phyloP scores from a whole-genome alignment of 2,329 filamentous ascomycete genomes.

The Hypoxylon sp. region DNA sequence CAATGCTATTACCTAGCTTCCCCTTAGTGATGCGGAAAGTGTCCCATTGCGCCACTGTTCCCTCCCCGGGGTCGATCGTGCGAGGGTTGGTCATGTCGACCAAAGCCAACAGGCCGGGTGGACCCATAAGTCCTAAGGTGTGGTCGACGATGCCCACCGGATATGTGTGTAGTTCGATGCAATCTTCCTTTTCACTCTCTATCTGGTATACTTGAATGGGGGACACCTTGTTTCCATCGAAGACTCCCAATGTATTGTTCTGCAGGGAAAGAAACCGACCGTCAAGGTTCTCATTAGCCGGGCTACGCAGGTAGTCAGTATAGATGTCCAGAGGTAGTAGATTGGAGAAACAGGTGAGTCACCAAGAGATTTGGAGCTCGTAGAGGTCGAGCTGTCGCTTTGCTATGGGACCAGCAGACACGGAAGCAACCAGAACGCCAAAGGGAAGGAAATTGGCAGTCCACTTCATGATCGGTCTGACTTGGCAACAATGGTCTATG shows the following conservation, averaged over 20 bases:
- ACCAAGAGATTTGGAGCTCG: slow-evolving; percentile 47
- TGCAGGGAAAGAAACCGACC: slow-evolving; percentile 50
- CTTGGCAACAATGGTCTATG: slow-evolving; percentile 10
- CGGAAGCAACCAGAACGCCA: slow-evolving; percentile 41
- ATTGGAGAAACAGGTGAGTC: slow-evolving; percentile 12
- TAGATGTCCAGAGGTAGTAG: neutral
- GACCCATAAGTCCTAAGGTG: slow-evolving; percentile 54
- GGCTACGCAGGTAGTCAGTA: slow-evolving; percentile 25
- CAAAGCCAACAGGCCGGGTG: slow-evolving; percentile 50
- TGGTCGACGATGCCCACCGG: slow-evolving; percentile 54
- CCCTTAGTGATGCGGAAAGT: slow-evolving; percentile 51
- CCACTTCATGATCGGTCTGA: slow-evolving; percentile 46
- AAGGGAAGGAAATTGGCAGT: slow-evolving; percentile 42
- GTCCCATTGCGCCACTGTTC: slow-evolving; percentile 50
- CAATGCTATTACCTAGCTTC: slow-evolving; percentile 43
- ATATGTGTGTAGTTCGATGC: slow-evolving; percentile 54
- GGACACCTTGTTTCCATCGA: slow-evolving; percentile 35
- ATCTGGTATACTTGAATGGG: slow-evolving; percentile 50
- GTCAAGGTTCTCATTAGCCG: slow-evolving; percentile 46
- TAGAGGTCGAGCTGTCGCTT: slow-evolving; percentile 45
- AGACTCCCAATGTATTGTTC: slow-evolving; percentile 51
- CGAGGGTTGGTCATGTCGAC: slow-evolving; percentile 52
- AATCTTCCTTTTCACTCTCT: slow-evolving; percentile 44
- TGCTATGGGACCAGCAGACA: slow-evolving; percentile 42
- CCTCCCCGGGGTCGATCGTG: slow-evolving; percentile 42